Conservation (phyloP, 331 rosid species). For the Stylosanthes scabra region DNA sequence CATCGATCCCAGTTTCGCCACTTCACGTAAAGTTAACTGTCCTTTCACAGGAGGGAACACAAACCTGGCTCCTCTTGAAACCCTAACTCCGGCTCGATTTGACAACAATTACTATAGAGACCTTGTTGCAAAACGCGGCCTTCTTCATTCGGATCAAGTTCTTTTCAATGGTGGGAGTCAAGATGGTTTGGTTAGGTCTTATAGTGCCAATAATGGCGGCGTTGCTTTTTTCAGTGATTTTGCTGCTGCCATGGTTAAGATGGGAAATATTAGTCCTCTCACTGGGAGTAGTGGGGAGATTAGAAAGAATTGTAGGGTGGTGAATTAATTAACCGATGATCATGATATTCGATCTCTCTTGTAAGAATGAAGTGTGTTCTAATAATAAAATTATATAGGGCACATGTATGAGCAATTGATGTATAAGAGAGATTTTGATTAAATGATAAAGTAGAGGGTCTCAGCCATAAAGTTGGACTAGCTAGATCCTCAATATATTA, state of each 20-base stretch:
- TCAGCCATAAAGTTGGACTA: conserved; percentile 17
- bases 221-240: conserved; percentile 55
- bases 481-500: conserved; percentile 7
- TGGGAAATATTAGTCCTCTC: conserved; percentile 50
- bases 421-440: neutral
- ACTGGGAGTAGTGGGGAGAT: conserved; percentile 50
- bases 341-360: neutral
- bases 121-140: conserved; percentile 61
- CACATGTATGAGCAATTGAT: neutral
- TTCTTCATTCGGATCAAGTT: conserved; percentile 57
- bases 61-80: conserved; percentile 73
- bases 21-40: conserved; percentile 50
- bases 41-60: conserved; percentile 62
- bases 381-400: neutral
- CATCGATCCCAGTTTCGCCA: conserved; percentile 60
- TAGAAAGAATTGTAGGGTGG: conserved; percentile 48
- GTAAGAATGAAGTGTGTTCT: neutral
- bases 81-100: conserved; percentile 42
- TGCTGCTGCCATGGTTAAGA: conserved; percentile 67
- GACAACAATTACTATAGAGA: conserved; percentile 66
- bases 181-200: conserved; percentile 61
- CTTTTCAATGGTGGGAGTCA: conserved; percentile 69
- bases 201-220: conserved; percentile 41
- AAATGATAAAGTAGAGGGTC: conserved; percentile 1
- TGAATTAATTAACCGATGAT: conserved; percentile 20